Percentiles rank a stretch among this genome's conserved stretches.
phyloP scores from a whole-genome alignment of 371 early-diverging fungal species.

The Lichtheimia hyalospora region DNA sequence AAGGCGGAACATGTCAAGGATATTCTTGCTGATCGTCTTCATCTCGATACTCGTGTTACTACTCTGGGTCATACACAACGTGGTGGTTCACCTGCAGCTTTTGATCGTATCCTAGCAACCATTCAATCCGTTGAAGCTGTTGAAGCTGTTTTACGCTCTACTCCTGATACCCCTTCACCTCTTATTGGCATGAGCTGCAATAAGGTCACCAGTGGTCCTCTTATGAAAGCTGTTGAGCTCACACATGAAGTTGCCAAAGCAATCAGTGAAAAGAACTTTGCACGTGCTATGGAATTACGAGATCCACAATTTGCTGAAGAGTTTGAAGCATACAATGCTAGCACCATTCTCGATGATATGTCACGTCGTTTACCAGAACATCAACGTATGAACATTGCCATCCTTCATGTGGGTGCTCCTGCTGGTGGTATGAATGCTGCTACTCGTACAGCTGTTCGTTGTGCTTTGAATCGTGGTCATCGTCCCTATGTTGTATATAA shows the following conservation, averaged over 20 bases:
- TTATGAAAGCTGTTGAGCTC: slow-evolving; percentile 92
- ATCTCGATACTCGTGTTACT: slow-evolving; percentile 94
- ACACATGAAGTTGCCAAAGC: slow-evolving; percentile 90
- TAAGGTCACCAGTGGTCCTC: slow-evolving; percentile 78
- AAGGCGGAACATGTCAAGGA: slow-evolving; percentile 84
- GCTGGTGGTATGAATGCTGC: slow-evolving; percentile 99
- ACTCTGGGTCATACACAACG: slow-evolving; percentile 98
- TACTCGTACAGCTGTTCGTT: slow-evolving; percentile 87
- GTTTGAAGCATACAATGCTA: slow-evolving; percentile 61
- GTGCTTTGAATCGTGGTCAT: slow-evolving; percentile 86
- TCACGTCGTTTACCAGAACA: slow-evolving; percentile 33
- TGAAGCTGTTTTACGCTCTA: slow-evolving; percentile 90
- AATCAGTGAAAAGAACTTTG: slow-evolving; percentile 83
- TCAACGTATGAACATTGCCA: slow-evolving; percentile 81
- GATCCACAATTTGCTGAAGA: slow-evolving; percentile 87
- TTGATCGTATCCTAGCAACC: slow-evolving; percentile 94
- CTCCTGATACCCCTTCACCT: slow-evolving; percentile 82
- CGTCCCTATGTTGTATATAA: slow-evolving; percentile 85
- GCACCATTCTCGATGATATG: slow-evolving; percentile 42
- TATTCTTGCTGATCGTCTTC: slow-evolving; percentile 73
- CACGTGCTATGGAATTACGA: slow-evolving; percentile 87
- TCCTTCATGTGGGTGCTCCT: slow-evolving; percentile 95
- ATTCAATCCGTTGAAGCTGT: slow-evolving; percentile 95
- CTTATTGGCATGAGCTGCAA: slow-evolving; percentile 93
- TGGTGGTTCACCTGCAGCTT: slow-evolving; percentile 95